Evolutionary conservation across 192 early-diverging fungal species (phyloP).

Genomic region (Backusella liffmaniae): DNA sequence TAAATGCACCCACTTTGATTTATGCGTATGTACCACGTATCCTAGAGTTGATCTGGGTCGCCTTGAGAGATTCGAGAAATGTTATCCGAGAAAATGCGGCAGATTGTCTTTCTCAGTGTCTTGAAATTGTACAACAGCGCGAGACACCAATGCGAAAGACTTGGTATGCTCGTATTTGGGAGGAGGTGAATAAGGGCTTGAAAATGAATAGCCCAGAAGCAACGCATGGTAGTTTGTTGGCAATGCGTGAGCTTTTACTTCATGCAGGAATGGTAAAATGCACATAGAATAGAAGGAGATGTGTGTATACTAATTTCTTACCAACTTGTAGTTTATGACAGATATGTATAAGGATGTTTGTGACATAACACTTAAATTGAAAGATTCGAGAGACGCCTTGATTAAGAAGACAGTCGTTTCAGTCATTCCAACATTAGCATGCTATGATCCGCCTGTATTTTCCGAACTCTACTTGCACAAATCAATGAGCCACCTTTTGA

Average conservation of each 20-base stretch:
- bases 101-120: constrained; percentile 73
- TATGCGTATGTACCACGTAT: constrained; percentile 81
- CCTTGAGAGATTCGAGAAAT: constrained; percentile 76
- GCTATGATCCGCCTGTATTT: constrained; percentile 74
- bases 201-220: constrained; percentile 69
- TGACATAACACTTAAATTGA: constrained; percentile 74
- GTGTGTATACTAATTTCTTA: background rate
- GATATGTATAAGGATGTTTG: constrained; percentile 72
- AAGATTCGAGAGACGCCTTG: constrained; percentile 74
- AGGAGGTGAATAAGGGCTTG: constrained; percentile 78
- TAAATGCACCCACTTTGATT: constrained; percentile 78
- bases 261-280: constrained; percentile 72
- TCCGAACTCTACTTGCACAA: constrained; percentile 64
- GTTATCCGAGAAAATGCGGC: constrained; percentile 81
- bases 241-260: constrained; percentile 73
- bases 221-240: constrained; percentile 85
- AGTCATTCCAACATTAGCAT: constrained; percentile 81
- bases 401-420: constrained; percentile 82
- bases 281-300: background rate
- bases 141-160: constrained; percentile 59
- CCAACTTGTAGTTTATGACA: constrained; percentile 73
- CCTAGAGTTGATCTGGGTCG: constrained; percentile 82
- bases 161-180: constrained; percentile 80
- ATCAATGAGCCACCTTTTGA: constrained; percentile 74
- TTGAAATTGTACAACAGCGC: constrained; percentile 76